Evolutionary conservation across 164 flowering plant species (phyloP), one percentile per base, ranked within the genome.

Genomic region (Amborella trichopoda): DNA sequence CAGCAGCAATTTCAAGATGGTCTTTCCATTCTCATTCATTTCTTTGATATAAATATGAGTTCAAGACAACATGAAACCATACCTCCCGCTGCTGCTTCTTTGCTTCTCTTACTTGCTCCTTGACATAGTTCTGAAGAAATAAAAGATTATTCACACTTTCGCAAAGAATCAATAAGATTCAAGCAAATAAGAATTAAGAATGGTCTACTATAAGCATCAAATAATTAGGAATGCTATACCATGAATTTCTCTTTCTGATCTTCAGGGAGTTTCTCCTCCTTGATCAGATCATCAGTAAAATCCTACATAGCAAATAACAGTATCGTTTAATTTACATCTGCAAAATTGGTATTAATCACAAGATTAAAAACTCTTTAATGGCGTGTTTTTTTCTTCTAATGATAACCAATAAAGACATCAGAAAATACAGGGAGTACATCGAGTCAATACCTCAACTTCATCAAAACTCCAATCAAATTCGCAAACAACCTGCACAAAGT

Each of bases 381-480:
- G n/a, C n/a, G n/a, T n/a, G n/a, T n/a, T n/a, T n/a, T n/a, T n/a
- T n/a, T n/a, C n/a, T n/a, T n/a, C n/a, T n/a, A n/a, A n/a, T n/a
- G n/a, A n/a, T n/a, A n/a, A n/a, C n/a, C n/a, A n/a, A n/a, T n/a
- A n/a, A n/a, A n/a, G n/a, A n/a, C n/a, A n/a, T n/a, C n/a, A n/a
- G n/a, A n/a, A n/a, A n/a, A n/a, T n/a, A n/a, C n/a, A n/a, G n/a
- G n/a, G 19, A 28, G 23, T 8, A 10, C 8, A 28, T 28, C 17
- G n/a, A 41, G 33, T 48, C 2, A 20, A 25, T 73, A 90, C 98
- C 86, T 82, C 84, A 51, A 72, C 61, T 25, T 77, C 87, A 67
- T 93, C 96, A 23, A 84, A 42, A 28, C 84, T 89, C 99, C 96
- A 88, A 56, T 93, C 99, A 63, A 80, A 93, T 47, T 79, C 82